phyloP scores from a whole-genome alignment of 768 basidiomycete species.

The Heimioporus sp. region DNA sequence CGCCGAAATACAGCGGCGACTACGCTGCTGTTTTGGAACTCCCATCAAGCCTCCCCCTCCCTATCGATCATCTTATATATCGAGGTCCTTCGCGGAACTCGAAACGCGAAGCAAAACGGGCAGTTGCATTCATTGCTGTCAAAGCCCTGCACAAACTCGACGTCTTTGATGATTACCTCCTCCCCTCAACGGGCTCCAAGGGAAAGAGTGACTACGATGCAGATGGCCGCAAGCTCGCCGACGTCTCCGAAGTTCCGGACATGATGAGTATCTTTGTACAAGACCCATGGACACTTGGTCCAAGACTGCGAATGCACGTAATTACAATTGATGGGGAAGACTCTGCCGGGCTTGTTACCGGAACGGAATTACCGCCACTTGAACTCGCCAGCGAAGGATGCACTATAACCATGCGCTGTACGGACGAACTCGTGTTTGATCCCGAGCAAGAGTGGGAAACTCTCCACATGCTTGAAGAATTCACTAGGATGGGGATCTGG shows the following conservation, averaged over 20 bases:
- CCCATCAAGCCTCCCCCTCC: slow-evolving; percentile 65
- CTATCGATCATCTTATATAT: slow-evolving; percentile 51
- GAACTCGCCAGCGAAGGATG: slow-evolving; percentile 40
- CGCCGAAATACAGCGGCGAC: slow-evolving; percentile 61
- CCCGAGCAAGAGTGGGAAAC: slow-evolving; percentile 45
- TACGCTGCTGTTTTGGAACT: slow-evolving; percentile 59
- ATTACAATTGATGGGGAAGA: slow-evolving; percentile 49
- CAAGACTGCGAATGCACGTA: slow-evolving; percentile 61
- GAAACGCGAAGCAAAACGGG: slow-evolving; percentile 81
- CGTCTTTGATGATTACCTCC: slow-evolving; percentile 79
- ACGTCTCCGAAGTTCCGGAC: slow-evolving; percentile 46
- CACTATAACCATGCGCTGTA: slow-evolving; percentile 39
- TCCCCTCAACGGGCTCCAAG: slow-evolving; percentile 59
- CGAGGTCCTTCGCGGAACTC: slow-evolving; percentile 58
- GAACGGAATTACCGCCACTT: slow-evolving; percentile 49
- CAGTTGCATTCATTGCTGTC: slow-evolving; percentile 78
- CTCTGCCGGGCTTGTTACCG: slow-evolving; percentile 66
- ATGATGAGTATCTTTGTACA: slow-evolving; percentile 59
- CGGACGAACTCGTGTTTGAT: slow-evolving; percentile 47
- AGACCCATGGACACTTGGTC: slow-evolving; percentile 64
- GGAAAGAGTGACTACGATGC: slow-evolving; percentile 51
- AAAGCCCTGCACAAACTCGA: slow-evolving; percentile 64
- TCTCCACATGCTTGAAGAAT: slow-evolving; percentile 58
- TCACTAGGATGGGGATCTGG: slow-evolving; percentile 60
- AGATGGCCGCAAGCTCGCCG: slow-evolving; percentile 45